Base-by-base conservation (phyloP, 345 rosid genomes). In the Turnera subulata region DNA sequence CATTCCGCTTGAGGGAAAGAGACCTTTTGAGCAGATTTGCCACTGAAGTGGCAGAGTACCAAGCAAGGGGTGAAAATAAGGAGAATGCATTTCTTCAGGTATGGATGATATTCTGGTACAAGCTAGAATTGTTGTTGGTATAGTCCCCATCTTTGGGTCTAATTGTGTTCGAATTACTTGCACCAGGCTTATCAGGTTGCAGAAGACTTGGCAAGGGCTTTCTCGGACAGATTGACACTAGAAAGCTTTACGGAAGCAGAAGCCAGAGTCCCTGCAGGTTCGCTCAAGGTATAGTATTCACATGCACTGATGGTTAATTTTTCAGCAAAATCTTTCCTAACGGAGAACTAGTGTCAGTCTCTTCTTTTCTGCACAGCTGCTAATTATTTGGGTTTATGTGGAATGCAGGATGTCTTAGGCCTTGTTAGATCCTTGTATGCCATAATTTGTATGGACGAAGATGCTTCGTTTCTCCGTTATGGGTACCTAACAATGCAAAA, bases 121-220 rank as follows among this genome's bases (percentile, higher is more conserved):
- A n/a, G n/a, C n/a, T n/a, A 20, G 24, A 55, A 20, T 25, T 39
- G 39, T 45, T 23, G 50, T 60, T 29, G 64, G 58, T 56, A 39
- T 32, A 55, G 59, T 58, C 53, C 37, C n/a, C n/a, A n/a, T n/a
- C n/a, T n/a, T n/a, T n/a, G n/a, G n/a, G n/a, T n/a, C n/a, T n/a
- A n/a, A n/a, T n/a, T n/a, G n/a, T n/a, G n/a, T n/a, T n/a, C n/a
- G n/a, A n/a, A n/a, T n/a, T n/a, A 11, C 53, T 50, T 23, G 13
- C 57, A 33, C 56, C 82, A 92, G 98, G 76, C 73, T 70, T 80
- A 89, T 70, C 81, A 83, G 70, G 82, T 89, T 29, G 93, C 96
- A 24, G 93, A 84, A 71, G 98, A 92, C 76, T 60, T 92, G 62
- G 91, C 62, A 72, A 85, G 72, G n/a, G n/a, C n/a, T n/a, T n/a